Percentiles rank a stretch among this genome's conserved stretches.
phyloP scores from a whole-genome alignment of 2,329 filamentous ascomycete genomes.

The Neoarthrinium moseri region DNA sequence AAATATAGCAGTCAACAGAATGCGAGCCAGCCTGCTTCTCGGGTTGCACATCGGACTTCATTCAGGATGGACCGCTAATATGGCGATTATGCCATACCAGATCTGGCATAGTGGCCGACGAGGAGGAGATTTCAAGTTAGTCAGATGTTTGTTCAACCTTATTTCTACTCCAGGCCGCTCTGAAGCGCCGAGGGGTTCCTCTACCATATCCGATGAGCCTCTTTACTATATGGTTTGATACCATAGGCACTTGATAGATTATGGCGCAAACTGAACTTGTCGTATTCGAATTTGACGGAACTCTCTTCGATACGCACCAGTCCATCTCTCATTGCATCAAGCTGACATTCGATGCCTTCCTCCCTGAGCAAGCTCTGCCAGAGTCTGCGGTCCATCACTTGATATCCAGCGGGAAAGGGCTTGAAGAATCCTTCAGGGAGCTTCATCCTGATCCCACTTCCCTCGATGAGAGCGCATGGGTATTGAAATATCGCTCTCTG shows the following conservation, averaged over 20 bases:
- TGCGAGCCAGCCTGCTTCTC: no score
- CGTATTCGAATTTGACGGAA: conserved; percentile 17
- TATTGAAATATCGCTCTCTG: conserved; percentile 9
- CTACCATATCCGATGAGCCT: no score
- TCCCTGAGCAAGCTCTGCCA: conserved; percentile 7
- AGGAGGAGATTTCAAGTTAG: no score
- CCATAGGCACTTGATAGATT: not conserved
- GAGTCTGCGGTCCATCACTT: conserved; percentile 11
- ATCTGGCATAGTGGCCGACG: no score
- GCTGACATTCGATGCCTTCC: conserved; percentile 13
- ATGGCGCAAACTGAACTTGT: conserved; percentile 6
- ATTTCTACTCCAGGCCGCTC: no score
- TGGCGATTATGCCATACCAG: no score
- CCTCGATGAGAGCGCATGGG: conserved; percentile 8
- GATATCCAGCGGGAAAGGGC: conserved; percentile 12
- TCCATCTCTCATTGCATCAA: conserved; percentile 15
- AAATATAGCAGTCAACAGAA: no score
- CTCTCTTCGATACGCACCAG: conserved; percentile 15
- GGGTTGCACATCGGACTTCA: no score
- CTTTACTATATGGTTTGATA: not conserved
- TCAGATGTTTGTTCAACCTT: no score
- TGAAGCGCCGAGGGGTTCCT: no score
- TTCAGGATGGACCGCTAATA: no score
- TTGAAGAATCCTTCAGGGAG: conserved; percentile 11
- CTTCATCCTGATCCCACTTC: conserved; percentile 4